Evolutionary conservation across 495 filamentous ascomycete genomes (phyloP).

Genomic region (Viridothelium virens): DNA sequence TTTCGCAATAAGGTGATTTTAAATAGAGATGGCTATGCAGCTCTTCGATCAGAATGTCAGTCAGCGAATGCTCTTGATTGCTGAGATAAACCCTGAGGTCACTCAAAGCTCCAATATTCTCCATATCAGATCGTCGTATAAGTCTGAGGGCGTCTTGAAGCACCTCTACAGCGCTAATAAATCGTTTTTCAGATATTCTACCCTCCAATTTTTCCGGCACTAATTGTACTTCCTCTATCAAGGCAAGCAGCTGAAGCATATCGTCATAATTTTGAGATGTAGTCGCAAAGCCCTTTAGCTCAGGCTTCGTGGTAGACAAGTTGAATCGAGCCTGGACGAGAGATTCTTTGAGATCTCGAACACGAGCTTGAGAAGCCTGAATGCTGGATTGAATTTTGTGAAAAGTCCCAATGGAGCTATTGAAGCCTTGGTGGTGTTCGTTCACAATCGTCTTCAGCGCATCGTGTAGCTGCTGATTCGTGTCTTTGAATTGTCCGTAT

Average conservation of each 20-base stretch:
- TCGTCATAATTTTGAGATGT: conserved; percentile 87
- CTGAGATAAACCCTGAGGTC: conserved; percentile 81
- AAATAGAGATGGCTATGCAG: conserved; percentile 95
- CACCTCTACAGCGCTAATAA: conserved; percentile 84
- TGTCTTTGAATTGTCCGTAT: conserved; percentile 71
- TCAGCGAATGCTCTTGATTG: conserved; percentile 85
- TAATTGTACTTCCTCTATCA: conserved; percentile 82
- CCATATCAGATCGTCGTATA: conserved; percentile 78
- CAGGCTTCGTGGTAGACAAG: conserved; percentile 79
- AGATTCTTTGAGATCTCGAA: conserved; percentile 72
- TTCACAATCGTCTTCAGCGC: conserved; percentile 94
- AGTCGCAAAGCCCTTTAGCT: conserved; percentile 76
- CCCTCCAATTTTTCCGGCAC: conserved; percentile 90
- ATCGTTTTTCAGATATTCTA: conserved; percentile 90
- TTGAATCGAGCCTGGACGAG: conserved; percentile 74
- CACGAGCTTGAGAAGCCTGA: conserved; percentile 74
- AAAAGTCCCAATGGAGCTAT: conserved; percentile 96
- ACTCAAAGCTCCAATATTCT: conserved; percentile 79
- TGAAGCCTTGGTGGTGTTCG: conserved; percentile 98
- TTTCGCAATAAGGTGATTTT: conserved; percentile 92
- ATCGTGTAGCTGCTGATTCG: conserved; percentile 75
- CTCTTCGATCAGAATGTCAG: conserved; percentile 93
- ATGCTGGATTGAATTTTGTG: conserved; percentile 97
- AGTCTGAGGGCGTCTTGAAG: conserved; percentile 77
- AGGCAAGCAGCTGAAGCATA: conserved; percentile 72